Percentiles rank a stretch among this genome's conserved stretches.
phyloP scores from a whole-genome alignment of 106 monocot genomes.

The Alisma plantagoaquatica region DNA sequence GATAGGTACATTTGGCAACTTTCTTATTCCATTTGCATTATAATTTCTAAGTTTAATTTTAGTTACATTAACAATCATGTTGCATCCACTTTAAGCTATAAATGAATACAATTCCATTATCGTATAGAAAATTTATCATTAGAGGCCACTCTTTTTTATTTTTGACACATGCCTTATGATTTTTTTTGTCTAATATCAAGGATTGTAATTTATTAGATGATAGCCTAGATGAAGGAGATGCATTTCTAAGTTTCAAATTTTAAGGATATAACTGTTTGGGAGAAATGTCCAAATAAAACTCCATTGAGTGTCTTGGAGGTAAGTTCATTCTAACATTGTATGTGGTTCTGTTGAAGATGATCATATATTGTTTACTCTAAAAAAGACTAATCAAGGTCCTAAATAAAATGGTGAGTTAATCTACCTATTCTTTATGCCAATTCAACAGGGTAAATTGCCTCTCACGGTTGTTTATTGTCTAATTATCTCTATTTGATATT shows the following conservation, averaged over 20 bases:
- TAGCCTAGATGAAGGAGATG: slow-evolving; percentile 58
- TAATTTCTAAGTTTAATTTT: too few species aligned
- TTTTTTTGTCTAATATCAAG: slow-evolving; percentile 59
- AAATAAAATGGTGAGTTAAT: slow-evolving; percentile 81
- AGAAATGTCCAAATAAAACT: slow-evolving; percentile 90
- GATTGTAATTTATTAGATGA: slow-evolving; percentile 81
- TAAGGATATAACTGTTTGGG: slow-evolving; percentile 89
- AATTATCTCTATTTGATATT: slow-evolving; percentile 71
- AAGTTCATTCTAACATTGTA: slow-evolving; percentile 25
- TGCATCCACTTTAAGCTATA: slow-evolving; percentile 43
- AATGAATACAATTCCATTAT: slow-evolving; percentile 11
- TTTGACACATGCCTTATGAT: slow-evolving; percentile 96
- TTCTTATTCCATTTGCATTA: too few species aligned
- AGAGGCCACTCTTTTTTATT: slow-evolving; percentile 93
- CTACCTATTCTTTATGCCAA: slow-evolving; percentile 91
- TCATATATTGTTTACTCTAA: slow-evolving; percentile 53
- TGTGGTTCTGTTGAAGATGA: slow-evolving; percentile 44
- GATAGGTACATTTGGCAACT: too few species aligned
- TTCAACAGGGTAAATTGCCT: slow-evolving; percentile 58
- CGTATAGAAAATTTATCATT: slow-evolving; percentile 97
- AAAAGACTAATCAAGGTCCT: slow-evolving; percentile 86
- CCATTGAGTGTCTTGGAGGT: slow-evolving; percentile 95
- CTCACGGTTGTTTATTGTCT: slow-evolving; percentile 47
- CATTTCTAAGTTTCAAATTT: slow-evolving; percentile 83
- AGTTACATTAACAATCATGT: too few species aligned